Base-by-base conservation (phyloP, 768 basidiomycete genomes). In the Lanmaoa pseudosensibilis region DNA sequence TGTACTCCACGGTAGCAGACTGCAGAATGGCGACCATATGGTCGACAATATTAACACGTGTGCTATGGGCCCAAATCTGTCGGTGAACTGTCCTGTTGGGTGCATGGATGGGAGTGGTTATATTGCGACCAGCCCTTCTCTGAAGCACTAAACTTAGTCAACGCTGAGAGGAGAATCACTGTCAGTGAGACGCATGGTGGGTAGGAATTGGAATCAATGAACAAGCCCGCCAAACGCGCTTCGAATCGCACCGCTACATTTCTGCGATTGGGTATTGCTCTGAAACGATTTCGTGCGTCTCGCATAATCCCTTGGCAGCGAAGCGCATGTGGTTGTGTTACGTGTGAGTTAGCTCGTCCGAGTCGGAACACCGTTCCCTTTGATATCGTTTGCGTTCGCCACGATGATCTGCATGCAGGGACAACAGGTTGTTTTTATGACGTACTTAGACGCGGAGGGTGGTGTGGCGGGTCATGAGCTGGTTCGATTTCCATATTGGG, bases 401-500 rank as follows among this genome's bases (percentile, higher is more conserved):
- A 15, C 23, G 33, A 27, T 36, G 40, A 55, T 55, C 37, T 56
- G n/a, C 54, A 8, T 27, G 21, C 32, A 32, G 27, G 23, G 25
- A 25, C n/a, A 12, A 36, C 30, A 21, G 25, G 9, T 32, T 32
- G 5, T 6, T 30, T 30, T 30, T 5, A n/a, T 30, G 32, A 12
- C 32, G 32, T 12, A 10, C 27, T 27, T 27, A 6, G 32, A 32
- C 27, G 32, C 45, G 30, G n/a, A 12, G 30, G n/a, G 8, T 8
- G 32, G 36, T 23, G 34, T 44, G 50, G 46, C 46, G n/a, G 46
- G 34, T 27, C 27, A 27, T 27, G 58, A 65, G 23, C 66, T 19
- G 46, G 66, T 53, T 66, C 64, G 46, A 12, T 53, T 62, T 39
- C 66, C 39, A 45, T 25, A 54, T 7, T 25, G 1, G 41, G 50